A percentile compares a stretch with the other conserved stretches of the same genome.
phyloP scores from a whole-genome alignment of 345 rosid species.

The Triadica sebifera region DNA sequence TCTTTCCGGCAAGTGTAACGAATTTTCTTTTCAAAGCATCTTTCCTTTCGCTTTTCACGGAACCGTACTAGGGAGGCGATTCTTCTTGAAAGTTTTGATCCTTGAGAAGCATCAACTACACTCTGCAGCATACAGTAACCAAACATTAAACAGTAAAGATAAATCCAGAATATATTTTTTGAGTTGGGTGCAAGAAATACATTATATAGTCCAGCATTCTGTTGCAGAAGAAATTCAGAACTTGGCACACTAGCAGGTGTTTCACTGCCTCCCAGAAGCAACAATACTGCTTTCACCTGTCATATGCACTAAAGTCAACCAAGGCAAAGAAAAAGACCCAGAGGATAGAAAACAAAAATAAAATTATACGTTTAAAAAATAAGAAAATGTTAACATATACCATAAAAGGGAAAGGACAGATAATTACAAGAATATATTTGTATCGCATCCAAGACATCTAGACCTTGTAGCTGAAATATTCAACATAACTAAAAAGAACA shows the following conservation, averaged over 20 bases:
- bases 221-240: constrained; percentile 31
- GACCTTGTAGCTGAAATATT: background rate
- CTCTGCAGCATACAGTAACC: constrained; percentile 25
- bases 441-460: background rate
- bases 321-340: constrained; percentile 5
- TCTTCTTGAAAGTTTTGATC: constrained; percentile 41
- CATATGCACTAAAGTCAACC: constrained; percentile 11
- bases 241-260: constrained; percentile 25
- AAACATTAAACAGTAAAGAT: constrained; percentile 9
- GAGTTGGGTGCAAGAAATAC: background rate
- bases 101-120: constrained; percentile 33
- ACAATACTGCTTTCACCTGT: constrained; percentile 46
- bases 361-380: background rate
- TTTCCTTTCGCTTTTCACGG: constrained; percentile 47
- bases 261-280: constrained; percentile 35
- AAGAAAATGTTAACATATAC: background rate
- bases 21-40: constrained; percentile 49
- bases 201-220: constrained; percentile 29
- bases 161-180: background rate
- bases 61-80: constrained; percentile 42
- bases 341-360: background rate
- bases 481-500: background rate
- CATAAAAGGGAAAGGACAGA: background rate
- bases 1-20: constrained; percentile 41
- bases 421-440: background rate